Evolutionary conservation across 768 basidiomycete genomes (phyloP).

Genomic region (Cystoderma amianthinum): DNA sequence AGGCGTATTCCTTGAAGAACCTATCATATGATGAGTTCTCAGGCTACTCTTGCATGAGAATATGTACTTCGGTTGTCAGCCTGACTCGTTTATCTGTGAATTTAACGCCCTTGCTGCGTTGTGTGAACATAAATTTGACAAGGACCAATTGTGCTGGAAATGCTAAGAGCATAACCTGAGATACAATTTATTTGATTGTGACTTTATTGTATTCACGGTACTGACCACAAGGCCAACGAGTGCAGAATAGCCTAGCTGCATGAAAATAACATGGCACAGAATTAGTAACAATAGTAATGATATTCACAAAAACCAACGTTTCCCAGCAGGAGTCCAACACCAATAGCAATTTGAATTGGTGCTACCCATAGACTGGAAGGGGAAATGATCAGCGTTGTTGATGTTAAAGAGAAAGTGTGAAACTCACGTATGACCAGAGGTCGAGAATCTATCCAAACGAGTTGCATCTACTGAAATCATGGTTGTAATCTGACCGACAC

Average conservation of each 20-base stretch:
- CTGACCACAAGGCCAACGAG: conserved; percentile 51
- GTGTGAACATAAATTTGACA: conserved; percentile 43
- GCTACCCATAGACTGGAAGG: conserved; percentile 58
- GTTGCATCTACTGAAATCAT: conserved; percentile 62
- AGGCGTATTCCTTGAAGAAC: conserved; percentile 62
- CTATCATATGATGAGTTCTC: conserved; percentile 13
- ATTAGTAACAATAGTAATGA: too few species aligned
- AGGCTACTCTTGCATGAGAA: background rate
- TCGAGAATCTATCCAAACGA: conserved; percentile 43
- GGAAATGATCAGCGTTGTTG: background rate
- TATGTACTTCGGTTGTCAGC: conserved; percentile 47
- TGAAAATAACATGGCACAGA: background rate
- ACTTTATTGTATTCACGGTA: too few species aligned
- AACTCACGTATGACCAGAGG: conserved; percentile 34
- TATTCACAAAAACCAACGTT: conserved; percentile 33
- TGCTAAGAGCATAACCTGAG: conserved; percentile 44
- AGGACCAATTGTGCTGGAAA: conserved; percentile 54
- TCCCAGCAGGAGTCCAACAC: conserved; percentile 53
- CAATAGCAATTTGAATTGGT: conserved; percentile 56
- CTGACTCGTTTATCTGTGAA: conserved; percentile 64
- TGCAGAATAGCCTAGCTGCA: conserved; percentile 61
- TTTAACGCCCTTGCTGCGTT: conserved; percentile 49
- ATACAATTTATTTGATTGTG: too few species aligned
- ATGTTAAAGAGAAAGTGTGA: conserved; percentile 2
- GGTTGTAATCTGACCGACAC: conserved; percentile 61